Percentiles rank a stretch among this genome's conserved stretches.
phyloP scores from a whole-genome alignment of 495 filamentous ascomycete genomes.

The Staphylotrichum tortipilum region DNA sequence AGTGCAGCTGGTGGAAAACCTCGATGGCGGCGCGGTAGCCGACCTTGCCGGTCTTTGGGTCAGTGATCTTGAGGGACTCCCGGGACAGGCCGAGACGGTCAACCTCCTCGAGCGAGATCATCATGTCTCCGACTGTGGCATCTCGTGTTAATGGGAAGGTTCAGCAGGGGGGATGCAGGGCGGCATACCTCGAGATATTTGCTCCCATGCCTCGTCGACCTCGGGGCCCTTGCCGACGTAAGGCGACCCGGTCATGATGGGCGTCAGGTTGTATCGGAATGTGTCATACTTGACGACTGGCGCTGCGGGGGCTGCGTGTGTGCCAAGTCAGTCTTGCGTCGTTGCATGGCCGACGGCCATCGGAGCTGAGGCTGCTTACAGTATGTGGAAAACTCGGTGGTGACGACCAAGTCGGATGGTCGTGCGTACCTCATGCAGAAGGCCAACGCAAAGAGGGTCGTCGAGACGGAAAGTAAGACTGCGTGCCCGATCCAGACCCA shows the following conservation, averaged over 20 bases:
- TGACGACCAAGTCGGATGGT: background rate
- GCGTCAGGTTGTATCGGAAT: background rate
- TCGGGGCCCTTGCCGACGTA: background rate
- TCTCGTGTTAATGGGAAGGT: background rate
- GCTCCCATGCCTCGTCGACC: slow-evolving; percentile 1
- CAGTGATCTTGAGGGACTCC: background rate
- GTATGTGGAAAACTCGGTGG: background rate
- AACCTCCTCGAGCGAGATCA: background rate
- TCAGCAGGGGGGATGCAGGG: background rate
- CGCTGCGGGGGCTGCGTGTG: background rate
- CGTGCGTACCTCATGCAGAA: background rate
- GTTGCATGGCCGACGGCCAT: background rate
- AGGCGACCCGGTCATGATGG: background rate
- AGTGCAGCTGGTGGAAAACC: slow-evolving; percentile 1
- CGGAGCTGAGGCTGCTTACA: background rate
- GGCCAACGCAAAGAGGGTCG: background rate
- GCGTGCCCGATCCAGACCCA: background rate
- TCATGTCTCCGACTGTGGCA: slow-evolving; percentile 1
- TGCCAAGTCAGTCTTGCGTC: background rate
- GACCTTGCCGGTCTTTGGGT: slow-evolving; percentile 1
- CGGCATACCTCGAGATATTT: background rate
- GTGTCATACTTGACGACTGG: background rate
- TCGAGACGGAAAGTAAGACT: background rate
- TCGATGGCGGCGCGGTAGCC: slow-evolving; percentile 1
- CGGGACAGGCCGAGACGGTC: background rate